These are phyloP conservation scores for Suillus sp. DNA, from an alignment of 768 basidiomycete genomes.

Conservation along the genomic window DNA sequence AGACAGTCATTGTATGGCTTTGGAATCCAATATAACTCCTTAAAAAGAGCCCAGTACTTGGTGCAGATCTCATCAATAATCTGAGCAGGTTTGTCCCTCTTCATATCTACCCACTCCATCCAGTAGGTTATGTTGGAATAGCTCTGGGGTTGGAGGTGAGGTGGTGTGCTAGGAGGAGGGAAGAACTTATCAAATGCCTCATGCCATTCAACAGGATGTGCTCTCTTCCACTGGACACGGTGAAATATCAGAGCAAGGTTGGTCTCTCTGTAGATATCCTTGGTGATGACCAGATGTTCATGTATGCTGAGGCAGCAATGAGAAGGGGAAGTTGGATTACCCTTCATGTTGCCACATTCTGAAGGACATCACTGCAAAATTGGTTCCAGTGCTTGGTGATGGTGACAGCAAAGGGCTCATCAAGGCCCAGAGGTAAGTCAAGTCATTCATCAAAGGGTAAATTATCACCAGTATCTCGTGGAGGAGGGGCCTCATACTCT, in stretches of 20 bases:
- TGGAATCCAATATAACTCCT: not conserved
- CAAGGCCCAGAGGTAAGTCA: not conserved
- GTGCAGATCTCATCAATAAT: not conserved
- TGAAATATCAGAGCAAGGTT: not conserved
- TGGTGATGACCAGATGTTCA: not conserved
- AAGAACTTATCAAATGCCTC: slow-evolving; percentile 1
- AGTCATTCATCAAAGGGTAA: not conserved
- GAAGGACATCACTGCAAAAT: not conserved
- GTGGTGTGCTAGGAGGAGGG: not conserved
- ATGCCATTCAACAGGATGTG: not conserved
- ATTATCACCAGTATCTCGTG: not conserved
- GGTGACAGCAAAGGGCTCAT: not conserved
- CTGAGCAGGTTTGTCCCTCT: not conserved
- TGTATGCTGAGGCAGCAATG: not conserved
- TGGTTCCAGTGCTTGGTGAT: not conserved
- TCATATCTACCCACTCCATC: not conserved
- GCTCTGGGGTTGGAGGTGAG: too few relatives aligned
- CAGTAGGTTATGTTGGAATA: too few relatives aligned
- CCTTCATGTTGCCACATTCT: slow-evolving; percentile 4
- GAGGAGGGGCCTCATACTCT: not conserved
- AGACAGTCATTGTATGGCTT: slow-evolving; percentile 4
- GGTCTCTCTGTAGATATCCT: not conserved
- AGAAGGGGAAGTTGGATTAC: not conserved
- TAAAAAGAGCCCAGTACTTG: not conserved
- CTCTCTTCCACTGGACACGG: slow-evolving; percentile 1